phyloP scores from a whole-genome alignment of 2,329 filamentous ascomycete species.

The Fusarium circinatum region DNA sequence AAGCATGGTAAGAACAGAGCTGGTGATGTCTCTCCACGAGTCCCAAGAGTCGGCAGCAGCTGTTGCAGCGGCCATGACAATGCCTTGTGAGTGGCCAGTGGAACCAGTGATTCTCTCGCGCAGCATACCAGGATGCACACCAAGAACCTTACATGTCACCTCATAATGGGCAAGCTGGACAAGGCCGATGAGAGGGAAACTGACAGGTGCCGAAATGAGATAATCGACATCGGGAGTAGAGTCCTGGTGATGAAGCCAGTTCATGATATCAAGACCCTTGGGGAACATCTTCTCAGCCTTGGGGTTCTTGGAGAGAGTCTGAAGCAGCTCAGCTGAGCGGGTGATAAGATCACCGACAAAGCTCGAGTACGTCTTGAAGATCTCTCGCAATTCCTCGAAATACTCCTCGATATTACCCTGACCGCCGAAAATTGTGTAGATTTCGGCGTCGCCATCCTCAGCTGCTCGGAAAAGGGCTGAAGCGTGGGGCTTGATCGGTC shows the following conservation, averaged over 20 bases:
- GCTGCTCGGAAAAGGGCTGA: constrained; percentile 92
- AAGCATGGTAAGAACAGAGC: constrained; percentile 86
- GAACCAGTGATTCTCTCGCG: constrained; percentile 86
- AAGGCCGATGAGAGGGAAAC: constrained; percentile 93
- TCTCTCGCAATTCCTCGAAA: constrained; percentile 94
- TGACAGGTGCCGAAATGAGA: constrained; percentile 92
- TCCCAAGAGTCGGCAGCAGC: constrained; percentile 94
- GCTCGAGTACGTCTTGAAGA: constrained; percentile 89
- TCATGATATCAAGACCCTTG: constrained; percentile 94
- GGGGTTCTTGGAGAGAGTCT: constrained; percentile 82
- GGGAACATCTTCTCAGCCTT: constrained; percentile 94
- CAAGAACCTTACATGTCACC: constrained; percentile 91
- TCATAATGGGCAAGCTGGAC: constrained; percentile 96
- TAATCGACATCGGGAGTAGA: constrained; percentile 94
- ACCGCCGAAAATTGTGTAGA: constrained; percentile 96
- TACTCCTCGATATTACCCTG: constrained; percentile 99
- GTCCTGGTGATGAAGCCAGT: constrained; percentile 90
- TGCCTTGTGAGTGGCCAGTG: constrained; percentile 96
- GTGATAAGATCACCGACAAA: constrained; percentile 89
- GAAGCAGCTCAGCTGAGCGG: constrained; percentile 86
- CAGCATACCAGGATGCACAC: constrained; percentile 88
- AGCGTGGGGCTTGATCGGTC: constrained; percentile 90
- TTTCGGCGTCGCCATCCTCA: constrained; percentile 80
- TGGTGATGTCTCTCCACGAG: constrained; percentile 82
- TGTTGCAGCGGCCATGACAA: constrained; percentile 92